Evolutionary conservation across 2,329 filamentous ascomycete species (phyloP), one percentile per base, ranked within the genome.

Genomic region (Pseudogymnoascus sp.): DNA sequence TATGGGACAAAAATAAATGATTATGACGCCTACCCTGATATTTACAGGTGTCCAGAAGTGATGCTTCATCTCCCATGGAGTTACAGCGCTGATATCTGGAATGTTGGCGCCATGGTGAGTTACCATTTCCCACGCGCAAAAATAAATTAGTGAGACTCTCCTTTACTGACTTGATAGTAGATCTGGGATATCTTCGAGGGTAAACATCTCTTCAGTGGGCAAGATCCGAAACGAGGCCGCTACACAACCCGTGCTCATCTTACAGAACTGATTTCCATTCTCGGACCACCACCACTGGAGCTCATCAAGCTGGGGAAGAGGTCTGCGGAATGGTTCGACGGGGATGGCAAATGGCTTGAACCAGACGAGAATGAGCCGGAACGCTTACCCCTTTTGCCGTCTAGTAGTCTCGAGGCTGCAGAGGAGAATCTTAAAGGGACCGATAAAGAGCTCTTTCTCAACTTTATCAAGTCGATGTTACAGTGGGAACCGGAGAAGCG

Each of bases 41-140:
- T 74, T 4, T 78, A 78, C 64, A 65, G 76, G 50, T 69, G 72
- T 1, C 74, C 74, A 0, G 75, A 83, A 63, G 76, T 81, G 11
- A 79, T 81, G 5, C 60, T 82, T 0, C 65, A 73, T 13, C 65
- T 70, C 64, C 1, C 60, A 24, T 68, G 65, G 58, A 59, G 61
- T 17, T 67, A 67, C 58, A 62, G 66, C 17, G 65, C 64, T 21
- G 67, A 68, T 59, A 68, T 68, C n/a, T 68, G 67, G 67, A 68
- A 64, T 33, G 39, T 68, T 29, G 66, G 66, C 15, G 60, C 61
- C 4, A 59, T 68, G 66, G 66, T 68, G 62, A 62, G 58, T 65
- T 5, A 37, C 11, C 41, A 10, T 29, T 59, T 33, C 24, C n/a
- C n/a, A 31, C 54, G 33, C 39, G 17, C 17, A 58, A 57, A 62